A percentile compares a stretch with the other conserved stretches of the same genome.
phyloP scores from a whole-genome alignment of 495 filamentous ascomycete genomes.

The Penicillium diatomitis region DNA sequence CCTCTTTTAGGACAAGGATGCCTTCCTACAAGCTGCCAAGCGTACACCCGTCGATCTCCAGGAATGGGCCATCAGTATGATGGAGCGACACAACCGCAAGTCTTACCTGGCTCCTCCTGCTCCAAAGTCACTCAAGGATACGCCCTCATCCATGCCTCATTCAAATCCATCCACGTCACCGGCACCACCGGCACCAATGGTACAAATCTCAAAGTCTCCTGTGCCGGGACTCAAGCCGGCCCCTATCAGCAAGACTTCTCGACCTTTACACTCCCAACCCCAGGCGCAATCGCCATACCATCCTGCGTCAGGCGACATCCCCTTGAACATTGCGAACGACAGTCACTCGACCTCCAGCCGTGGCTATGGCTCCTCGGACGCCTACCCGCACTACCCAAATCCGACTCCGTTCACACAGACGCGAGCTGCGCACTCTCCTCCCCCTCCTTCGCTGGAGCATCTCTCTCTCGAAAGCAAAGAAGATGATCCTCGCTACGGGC shows the following conservation, averaged over 20 bases:
- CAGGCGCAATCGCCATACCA: slow-evolving; percentile 34
- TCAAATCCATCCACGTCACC: slow-evolving; percentile 6
- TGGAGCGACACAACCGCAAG: slow-evolving; percentile 85
- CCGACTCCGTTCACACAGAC: slow-evolving; percentile 1
- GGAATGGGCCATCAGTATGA: slow-evolving; percentile 83
- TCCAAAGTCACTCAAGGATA: slow-evolving; percentile 38
- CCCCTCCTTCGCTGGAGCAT: slow-evolving; percentile 33
- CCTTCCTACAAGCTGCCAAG: slow-evolving; percentile 90
- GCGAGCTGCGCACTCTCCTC: slow-evolving; percentile 21
- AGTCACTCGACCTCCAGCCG: slow-evolving; percentile 15
- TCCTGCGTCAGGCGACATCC: slow-evolving; percentile 59
- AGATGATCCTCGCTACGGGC: slow-evolving; percentile 25
- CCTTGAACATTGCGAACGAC: slow-evolving; percentile 47
- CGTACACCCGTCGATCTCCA: slow-evolving; percentile 84
- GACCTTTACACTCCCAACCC: slow-evolving; percentile 38
- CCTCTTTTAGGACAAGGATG: slow-evolving; percentile 63
- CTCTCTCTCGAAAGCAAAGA: slow-evolving; percentile 30
- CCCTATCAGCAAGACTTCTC: slow-evolving; percentile 30
- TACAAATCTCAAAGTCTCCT: neutral
- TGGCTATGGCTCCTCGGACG: slow-evolving; percentile 11
- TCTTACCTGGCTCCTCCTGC: slow-evolving; percentile 68
- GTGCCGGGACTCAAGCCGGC: slow-evolving; percentile 13
- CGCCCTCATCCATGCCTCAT: slow-evolving; percentile 3
- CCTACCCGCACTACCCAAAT: slow-evolving; percentile 20
- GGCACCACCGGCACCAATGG: slow-evolving; percentile 3